Evolutionary conservation across 192 early-diverging fungal species (phyloP).

Genomic region (Podila clonocystis): DNA sequence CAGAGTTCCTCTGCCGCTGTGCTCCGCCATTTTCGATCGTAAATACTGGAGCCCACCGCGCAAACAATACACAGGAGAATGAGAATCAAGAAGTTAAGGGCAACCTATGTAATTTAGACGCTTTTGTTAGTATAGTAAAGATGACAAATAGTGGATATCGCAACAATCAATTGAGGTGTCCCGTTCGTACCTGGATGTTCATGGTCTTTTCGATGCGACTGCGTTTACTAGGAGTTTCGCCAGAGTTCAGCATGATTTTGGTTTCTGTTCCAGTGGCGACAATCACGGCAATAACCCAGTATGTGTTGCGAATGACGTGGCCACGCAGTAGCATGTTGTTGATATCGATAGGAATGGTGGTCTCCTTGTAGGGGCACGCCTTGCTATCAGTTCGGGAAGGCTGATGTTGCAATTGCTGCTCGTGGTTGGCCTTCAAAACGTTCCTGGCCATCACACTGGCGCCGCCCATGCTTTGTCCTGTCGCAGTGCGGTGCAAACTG

Average conservation of each 20-base stretch:
- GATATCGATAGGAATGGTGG: conserved; percentile 75
- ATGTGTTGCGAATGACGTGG: conserved; percentile 89
- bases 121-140: neutral
- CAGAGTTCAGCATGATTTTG: conserved; percentile 93
- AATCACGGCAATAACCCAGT: conserved; percentile 87
- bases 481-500: conserved; percentile 31
- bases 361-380: conserved; percentile 18
- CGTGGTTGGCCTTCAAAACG: conserved; percentile 38
- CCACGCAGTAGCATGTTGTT: conserved; percentile 89
- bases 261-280: conserved; percentile 89
- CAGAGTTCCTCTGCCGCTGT: conserved; percentile 18
- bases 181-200: conserved; percentile 72
- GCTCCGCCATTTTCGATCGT: conserved; percentile 12
- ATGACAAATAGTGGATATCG: neutral
- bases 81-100: conserved; percentile 52
- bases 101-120: conserved; percentile 31
- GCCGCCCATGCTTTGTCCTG: conserved; percentile 10
- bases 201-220: conserved; percentile 87
- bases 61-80: conserved; percentile 51
- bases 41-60: conserved; percentile 45
- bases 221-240: conserved; percentile 90
- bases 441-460: conserved; percentile 40
- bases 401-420: conserved; percentile 37
- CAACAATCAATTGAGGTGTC: neutral
- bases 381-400: neutral